phyloP scores from a whole-genome alignment of 1,284 basidiomycete genomes.

The Ceratorhiza oryzae-sativae region DNA sequence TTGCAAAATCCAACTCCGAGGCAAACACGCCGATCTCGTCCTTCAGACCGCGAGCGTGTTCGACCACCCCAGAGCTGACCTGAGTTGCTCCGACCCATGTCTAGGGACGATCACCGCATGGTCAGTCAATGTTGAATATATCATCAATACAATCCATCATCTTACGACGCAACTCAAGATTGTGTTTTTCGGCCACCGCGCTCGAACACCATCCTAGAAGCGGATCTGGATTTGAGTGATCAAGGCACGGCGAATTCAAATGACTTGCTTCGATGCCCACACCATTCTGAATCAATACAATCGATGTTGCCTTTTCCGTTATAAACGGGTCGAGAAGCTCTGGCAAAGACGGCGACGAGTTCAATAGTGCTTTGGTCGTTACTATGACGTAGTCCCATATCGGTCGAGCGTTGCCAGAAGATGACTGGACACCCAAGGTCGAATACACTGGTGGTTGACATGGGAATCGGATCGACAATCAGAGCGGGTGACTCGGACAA shows the following conservation, averaged over 20 bases:
- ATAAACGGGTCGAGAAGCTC: conserved; percentile 36
- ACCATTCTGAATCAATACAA: conserved; percentile 38
- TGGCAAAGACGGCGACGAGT: conserved; percentile 34
- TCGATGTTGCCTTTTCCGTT: conserved; percentile 27
- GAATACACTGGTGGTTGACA: conserved; percentile 29
- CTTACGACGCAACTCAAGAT: conserved; percentile 39
- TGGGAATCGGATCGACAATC: conserved; percentile 1
- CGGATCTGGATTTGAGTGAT: background rate
- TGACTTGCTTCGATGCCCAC: conserved; percentile 37
- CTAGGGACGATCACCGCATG: background rate
- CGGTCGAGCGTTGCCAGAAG: conserved; percentile 1
- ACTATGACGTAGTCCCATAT: conserved; percentile 37
- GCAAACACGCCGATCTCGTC: conserved; percentile 30
- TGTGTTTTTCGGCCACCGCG: conserved; percentile 37
- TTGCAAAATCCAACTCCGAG: background rate
- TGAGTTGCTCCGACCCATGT: conserved; percentile 34
- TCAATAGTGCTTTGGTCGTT: conserved; percentile 35
- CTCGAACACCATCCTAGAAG: conserved; percentile 27
- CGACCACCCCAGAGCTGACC: conserved; percentile 28
- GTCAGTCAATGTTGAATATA: background rate
- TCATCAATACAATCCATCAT: background rate
- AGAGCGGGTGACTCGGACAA: background rate
- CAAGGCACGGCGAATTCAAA: background rate
- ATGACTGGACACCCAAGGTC: background rate
- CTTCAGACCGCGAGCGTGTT: conserved; percentile 20